Conservation (phyloP, 1,139 yeast genomes). For the Geotrichum macrosporum region DNA sequence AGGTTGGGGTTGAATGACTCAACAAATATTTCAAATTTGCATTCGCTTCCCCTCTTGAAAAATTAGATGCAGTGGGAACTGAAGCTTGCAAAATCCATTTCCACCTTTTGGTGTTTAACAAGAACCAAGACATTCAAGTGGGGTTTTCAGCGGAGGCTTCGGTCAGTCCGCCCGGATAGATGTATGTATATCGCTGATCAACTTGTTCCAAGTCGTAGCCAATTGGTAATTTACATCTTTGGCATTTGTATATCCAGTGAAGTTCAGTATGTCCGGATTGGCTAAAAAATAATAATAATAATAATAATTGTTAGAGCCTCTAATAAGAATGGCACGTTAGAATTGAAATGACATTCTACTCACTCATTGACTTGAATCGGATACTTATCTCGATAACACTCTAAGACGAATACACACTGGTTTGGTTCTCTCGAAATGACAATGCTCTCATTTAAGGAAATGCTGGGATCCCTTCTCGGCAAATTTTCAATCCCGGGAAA, state of each 20-base stretch:
- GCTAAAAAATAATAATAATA: neutral
- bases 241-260: slow-evolving; percentile 20
- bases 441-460: slow-evolving; percentile 8
- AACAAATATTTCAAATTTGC: too few species aligned
- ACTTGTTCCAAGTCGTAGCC: slow-evolving; percentile 18
- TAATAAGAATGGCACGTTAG: too few species aligned
- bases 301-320: neutral
- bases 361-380: slow-evolving; percentile 9
- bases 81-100: too few species aligned
- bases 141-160: neutral
- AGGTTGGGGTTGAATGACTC: neutral
- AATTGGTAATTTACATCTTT: slow-evolving; percentile 19
- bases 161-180: slow-evolving; percentile 7
- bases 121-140: too few species aligned
- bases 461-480: slow-evolving; percentile 9
- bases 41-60: too few species aligned
- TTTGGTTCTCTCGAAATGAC: slow-evolving; percentile 12
- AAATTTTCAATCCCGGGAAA: slow-evolving; percentile 12
- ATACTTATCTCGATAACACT: slow-evolving; percentile 15
- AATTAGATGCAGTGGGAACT: too few species aligned
- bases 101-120: too few species aligned
- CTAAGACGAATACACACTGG: slow-evolving; percentile 14
- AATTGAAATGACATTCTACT: too few species aligned
- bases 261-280: slow-evolving; percentile 8
- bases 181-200: slow-evolving; percentile 11